Conservation (phyloP, 768 basidiomycete genomes). For the Leccinum disarticulatum region DNA sequence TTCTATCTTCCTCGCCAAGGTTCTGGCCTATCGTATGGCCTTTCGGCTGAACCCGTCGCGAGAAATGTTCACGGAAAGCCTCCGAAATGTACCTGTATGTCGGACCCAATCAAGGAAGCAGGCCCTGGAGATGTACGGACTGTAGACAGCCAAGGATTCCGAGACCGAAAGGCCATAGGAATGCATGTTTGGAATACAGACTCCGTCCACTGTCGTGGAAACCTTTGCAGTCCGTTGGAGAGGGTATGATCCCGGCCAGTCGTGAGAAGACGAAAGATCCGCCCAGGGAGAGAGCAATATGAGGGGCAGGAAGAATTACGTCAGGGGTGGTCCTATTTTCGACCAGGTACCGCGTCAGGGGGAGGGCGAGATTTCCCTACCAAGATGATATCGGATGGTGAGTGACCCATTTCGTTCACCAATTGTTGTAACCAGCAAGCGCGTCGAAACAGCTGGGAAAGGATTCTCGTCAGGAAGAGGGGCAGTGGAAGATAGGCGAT, state of each 20-base stretch:
- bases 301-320: slow-evolving; percentile 42
- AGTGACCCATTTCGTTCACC: slow-evolving; percentile 49
- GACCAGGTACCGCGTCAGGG: slow-evolving; percentile 60
- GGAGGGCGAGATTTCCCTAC: slow-evolving; percentile 68
- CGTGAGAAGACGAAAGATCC: slow-evolving; percentile 45
- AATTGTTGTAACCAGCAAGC: slow-evolving; percentile 72
- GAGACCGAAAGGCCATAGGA: slow-evolving; percentile 48
- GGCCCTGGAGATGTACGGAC: slow-evolving; percentile 56
- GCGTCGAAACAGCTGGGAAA: slow-evolving; percentile 79
- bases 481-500: slow-evolving; percentile 56
- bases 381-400: slow-evolving; percentile 60
- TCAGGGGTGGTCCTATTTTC: slow-evolving; percentile 39
- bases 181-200: slow-evolving; percentile 40
- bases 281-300: slow-evolving; percentile 57
- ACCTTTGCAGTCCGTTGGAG: slow-evolving; percentile 27
- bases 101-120: slow-evolving; percentile 41
- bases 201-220: slow-evolving; percentile 10
- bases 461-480: slow-evolving; percentile 47
- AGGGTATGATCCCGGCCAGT: slow-evolving; percentile 34
- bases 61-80: slow-evolving; percentile 65
- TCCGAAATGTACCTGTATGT: slow-evolving; percentile 42
- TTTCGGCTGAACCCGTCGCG: slow-evolving; percentile 55
- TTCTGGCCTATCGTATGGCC: slow-evolving; percentile 52
- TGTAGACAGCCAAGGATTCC: slow-evolving; percentile 45
- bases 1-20: slow-evolving; percentile 48